A percentile compares a stretch with the other conserved stretches of the same genome.
Evolutionary conservation across 768 basidiomycete species (phyloP).

Genomic region (Atractiella rhizophila): DNA sequence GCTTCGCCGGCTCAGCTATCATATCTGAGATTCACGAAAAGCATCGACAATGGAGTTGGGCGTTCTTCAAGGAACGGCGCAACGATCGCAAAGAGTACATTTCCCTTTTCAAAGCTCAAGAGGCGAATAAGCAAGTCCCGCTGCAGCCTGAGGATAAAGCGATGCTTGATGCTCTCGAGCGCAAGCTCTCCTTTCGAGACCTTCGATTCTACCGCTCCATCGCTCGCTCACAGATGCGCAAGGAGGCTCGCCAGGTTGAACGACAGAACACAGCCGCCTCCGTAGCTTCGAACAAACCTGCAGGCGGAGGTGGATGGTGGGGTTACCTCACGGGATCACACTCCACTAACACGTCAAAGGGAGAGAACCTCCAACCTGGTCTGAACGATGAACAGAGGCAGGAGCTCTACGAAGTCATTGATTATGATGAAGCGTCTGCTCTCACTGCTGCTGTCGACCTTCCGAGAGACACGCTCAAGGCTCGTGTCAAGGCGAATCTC

Average conservation of each 20-base stretch:
- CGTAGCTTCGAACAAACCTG: too few species aligned
- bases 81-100: slow-evolving; percentile 70
- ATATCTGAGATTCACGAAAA: slow-evolving; percentile 57
- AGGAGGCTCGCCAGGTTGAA: slow-evolving; percentile 29
- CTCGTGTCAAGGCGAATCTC: slow-evolving; percentile 47
- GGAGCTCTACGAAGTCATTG: slow-evolving; percentile 66
- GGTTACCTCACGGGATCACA: slow-evolving; percentile 5
- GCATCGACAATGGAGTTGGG: slow-evolving; percentile 71
- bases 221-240: slow-evolving; percentile 58
- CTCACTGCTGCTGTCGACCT: slow-evolving; percentile 42
- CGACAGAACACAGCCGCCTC: slow-evolving; percentile 3
- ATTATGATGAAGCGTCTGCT: slow-evolving; percentile 56
- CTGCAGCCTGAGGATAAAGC: slow-evolving; percentile 3
- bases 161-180: slow-evolving; percentile 40
- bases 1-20: slow-evolving; percentile 57
- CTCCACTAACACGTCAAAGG: not conserved
- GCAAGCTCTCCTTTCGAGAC: slow-evolving; percentile 71
- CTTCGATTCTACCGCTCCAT: slow-evolving; percentile 93
- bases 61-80: slow-evolving; percentile 59
- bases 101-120: slow-evolving; percentile 48
- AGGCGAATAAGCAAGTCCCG: slow-evolving; percentile 19
- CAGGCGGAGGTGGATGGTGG: slow-evolving; percentile 6
- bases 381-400: slow-evolving; percentile 78
- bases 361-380: slow-evolving; percentile 9
- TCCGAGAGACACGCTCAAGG: slow-evolving; percentile 54